phyloP scores from a whole-genome alignment of 495 filamentous ascomycete genomes.

The Penicillium ochrochloron region DNA sequence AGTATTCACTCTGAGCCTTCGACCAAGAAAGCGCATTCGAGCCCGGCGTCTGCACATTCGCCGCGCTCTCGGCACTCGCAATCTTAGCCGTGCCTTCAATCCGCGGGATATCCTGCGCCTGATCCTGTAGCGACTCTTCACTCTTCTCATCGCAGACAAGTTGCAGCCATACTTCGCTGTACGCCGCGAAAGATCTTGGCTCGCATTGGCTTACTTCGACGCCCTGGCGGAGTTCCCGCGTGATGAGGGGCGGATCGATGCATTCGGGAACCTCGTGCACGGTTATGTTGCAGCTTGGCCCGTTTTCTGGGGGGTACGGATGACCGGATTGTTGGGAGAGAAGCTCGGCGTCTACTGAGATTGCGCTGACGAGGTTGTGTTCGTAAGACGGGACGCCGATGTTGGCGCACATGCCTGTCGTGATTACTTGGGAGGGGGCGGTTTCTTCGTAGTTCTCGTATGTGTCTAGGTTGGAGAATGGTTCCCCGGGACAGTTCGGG shows the following conservation, averaged over 20 bases:
- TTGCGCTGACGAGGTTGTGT: constrained; percentile 32
- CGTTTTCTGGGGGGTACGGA: constrained; percentile 20
- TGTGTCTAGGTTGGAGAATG: constrained; percentile 29
- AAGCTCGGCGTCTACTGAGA: constrained; percentile 42
- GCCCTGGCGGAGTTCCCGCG: constrained; percentile 26
- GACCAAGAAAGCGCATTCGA: constrained; percentile 32
- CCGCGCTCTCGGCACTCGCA: constrained; percentile 17
- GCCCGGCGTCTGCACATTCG: constrained; percentile 31
- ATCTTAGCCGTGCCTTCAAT: constrained; percentile 17
- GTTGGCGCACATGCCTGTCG: constrained; percentile 33
- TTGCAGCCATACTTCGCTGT: constrained; percentile 40
- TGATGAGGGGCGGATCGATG: constrained; percentile 38
- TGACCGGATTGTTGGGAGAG: constrained; percentile 23
- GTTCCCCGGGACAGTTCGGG: constrained; percentile 38
- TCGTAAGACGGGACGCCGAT: constrained; percentile 38
- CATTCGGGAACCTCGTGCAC: constrained; percentile 46
- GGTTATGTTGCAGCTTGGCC: constrained; percentile 39
- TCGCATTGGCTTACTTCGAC: constrained; percentile 36
- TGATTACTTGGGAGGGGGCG: constrained; percentile 32
- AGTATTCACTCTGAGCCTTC: constrained; percentile 18
- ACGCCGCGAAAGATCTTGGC: constrained; percentile 32
- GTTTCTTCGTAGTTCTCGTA: constrained; percentile 38
- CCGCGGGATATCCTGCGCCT: constrained; percentile 21
- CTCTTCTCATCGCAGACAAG: constrained; percentile 32
- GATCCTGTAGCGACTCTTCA: constrained; percentile 8